Evolutionary conservation across 2,329 filamentous ascomycete genomes (phyloP).

Genomic region (Trichoderma simmonsii): DNA sequence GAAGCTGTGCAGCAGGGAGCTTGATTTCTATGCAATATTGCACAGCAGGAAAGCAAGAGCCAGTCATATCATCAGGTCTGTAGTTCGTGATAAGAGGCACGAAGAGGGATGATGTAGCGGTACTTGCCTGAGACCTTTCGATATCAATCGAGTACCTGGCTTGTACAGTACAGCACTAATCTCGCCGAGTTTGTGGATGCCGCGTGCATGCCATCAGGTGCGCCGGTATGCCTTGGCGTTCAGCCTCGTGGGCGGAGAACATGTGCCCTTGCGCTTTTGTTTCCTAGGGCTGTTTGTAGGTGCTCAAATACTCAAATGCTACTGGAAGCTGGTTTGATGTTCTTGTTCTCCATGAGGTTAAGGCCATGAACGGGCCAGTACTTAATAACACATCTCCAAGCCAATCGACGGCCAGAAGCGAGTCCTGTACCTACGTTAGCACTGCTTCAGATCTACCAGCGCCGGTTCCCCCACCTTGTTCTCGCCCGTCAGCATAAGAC

Average conservation of each 20-base stretch:
- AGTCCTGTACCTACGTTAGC: not conserved
- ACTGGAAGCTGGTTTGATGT: not conserved
- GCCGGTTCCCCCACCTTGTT: not conserved
- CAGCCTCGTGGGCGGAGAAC: not conserved
- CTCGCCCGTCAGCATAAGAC: not conserved
- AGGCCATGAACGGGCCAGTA: not conserved
- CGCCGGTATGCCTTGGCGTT: conserved; percentile 4
- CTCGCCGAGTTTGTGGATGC: not conserved
- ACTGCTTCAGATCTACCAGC: not conserved
- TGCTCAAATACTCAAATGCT: not conserved
- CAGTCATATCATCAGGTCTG: not conserved
- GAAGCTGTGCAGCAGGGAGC: not conserved
- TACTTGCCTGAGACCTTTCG: not conserved
- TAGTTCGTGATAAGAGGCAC: not conserved
- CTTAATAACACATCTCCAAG: not conserved
- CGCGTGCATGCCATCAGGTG: not conserved
- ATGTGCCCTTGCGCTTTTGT: not conserved
- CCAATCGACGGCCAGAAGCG: not conserved
- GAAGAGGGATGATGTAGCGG: not conserved
- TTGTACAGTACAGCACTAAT: not conserved
- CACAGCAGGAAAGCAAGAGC: not conserved
- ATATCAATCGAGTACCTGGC: not conserved
- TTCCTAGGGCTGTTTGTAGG: not conserved
- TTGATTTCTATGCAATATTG: not conserved
- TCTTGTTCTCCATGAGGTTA: not conserved